Conservation (phyloP, 495 filamentous ascomycete genomes). For the Pyrenula aspistea region DNA sequence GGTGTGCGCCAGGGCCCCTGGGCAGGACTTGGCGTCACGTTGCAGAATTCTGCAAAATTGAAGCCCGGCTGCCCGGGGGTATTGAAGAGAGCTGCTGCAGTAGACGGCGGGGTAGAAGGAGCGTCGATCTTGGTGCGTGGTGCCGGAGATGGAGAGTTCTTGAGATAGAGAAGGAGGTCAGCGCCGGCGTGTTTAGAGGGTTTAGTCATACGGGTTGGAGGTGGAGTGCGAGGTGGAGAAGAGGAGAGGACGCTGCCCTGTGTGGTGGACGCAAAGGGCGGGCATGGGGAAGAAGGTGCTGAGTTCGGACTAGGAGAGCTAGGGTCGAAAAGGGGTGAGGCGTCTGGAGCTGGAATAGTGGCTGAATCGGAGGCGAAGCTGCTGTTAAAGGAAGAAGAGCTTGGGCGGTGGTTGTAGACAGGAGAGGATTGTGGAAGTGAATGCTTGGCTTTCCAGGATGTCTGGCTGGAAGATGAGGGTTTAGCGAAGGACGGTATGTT, state of each 20-base stretch:
- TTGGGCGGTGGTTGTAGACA: constrained; percentile 49
- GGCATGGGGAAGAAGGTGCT: constrained; percentile 28
- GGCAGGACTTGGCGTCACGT: constrained; percentile 90
- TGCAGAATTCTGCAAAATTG: constrained; percentile 94
- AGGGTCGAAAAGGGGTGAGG: constrained; percentile 38
- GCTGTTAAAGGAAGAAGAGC: constrained; percentile 44
- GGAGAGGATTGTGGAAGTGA: constrained; percentile 76
- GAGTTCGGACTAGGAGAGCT: not conserved
- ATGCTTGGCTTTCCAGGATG: constrained; percentile 61
- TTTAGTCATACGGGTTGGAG: constrained; percentile 47
- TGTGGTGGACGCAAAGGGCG: constrained; percentile 56
- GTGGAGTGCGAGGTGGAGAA: constrained; percentile 73
- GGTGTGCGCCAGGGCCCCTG: constrained; percentile 66
- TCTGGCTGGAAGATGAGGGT: not conserved
- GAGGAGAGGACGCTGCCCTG: constrained; percentile 38
- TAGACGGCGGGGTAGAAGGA: constrained; percentile 45
- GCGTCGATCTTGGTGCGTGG: constrained; percentile 20
- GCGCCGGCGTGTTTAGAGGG: constrained; percentile 68
- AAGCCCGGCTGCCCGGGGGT: constrained; percentile 53
- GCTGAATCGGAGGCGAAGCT: constrained; percentile 63
- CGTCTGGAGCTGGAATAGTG: constrained; percentile 49
- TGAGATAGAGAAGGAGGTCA: constrained; percentile 82
- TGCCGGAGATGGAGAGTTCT: constrained; percentile 78
- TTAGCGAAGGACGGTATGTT: constrained; percentile 26
- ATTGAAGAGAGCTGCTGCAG: constrained; percentile 42